Conservation (phyloP, 805 yeast genomes). For the Sugiyamaella valdiviana region DNA sequence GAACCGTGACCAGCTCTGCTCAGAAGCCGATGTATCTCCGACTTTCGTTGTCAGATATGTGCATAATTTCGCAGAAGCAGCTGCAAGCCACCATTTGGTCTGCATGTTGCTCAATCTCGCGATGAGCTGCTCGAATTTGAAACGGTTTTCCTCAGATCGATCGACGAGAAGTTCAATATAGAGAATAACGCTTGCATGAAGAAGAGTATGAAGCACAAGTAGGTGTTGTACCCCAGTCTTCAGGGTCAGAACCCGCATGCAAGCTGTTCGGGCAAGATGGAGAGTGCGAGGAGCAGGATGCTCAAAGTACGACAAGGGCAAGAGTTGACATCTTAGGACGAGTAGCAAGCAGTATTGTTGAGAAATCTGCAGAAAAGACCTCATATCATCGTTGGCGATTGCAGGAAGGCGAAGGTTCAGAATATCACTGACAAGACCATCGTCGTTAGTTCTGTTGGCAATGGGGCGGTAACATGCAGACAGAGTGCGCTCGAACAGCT, state of each 20-base stretch:
- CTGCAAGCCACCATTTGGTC: slow-evolving; percentile 3
- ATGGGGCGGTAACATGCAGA: slow-evolving; percentile 1
- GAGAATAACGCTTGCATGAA: not conserved
- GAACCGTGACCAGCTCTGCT: not conserved
- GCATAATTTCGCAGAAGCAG: slow-evolving; percentile 1
- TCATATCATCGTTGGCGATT: not conserved
- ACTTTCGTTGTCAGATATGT: not conserved
- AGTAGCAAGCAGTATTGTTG: slow-evolving; percentile 1
- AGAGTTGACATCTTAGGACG: slow-evolving; percentile 1
- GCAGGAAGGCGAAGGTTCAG: not conserved
- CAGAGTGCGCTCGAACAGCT: not conserved
- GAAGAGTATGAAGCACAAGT: not conserved
- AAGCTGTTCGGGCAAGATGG: not conserved
- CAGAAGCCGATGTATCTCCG: not conserved
- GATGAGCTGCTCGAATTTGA: not conserved
- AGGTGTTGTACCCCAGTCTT: not conserved
- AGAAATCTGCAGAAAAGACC: not conserved
- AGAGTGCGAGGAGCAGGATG: not conserved
- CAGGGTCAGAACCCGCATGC: not conserved
- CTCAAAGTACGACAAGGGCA: not conserved
- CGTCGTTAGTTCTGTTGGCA: not conserved
- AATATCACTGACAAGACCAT: not conserved
- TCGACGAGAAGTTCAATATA: slow-evolving; percentile 1
- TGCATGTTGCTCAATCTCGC: not conserved
- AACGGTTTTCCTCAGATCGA: not conserved